Evolutionary conservation across 495 filamentous ascomycete genomes (phyloP), one percentile per base, ranked within the genome.

Genomic region (Chaetomidium leptoderma): DNA sequence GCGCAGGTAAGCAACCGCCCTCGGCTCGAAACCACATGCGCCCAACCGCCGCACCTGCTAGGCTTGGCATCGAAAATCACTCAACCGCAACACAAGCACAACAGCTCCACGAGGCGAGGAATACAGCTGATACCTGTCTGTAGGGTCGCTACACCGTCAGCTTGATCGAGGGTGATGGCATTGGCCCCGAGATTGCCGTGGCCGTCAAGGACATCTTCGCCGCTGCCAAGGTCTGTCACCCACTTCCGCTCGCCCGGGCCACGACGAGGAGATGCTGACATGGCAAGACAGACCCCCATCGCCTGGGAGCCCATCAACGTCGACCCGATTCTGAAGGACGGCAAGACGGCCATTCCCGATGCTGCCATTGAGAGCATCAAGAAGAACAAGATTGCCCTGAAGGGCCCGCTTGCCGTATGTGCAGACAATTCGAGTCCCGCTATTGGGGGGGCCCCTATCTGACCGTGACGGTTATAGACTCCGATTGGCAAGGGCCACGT

Each of bases 401-500:
- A 98, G 83, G 93, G 93, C 57, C 93, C 93, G 66, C 83, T 98
- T 63, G 93, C 93, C 63, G 91, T 96, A 89, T 47, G 87, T 55
- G 24, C 26, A 35, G 9, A n/a, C 32, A 39, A 32, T 21, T 45
- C 17, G 23, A 40, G 26, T 29, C 27, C 23, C 33, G 17, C n/a
- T n/a, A n/a, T n/a, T n/a, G 3, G 30, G 35, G 19, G 32, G 19
- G 24, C 43, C 19, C 42, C 27, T 49, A 10, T 55, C 63, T 69
- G 37, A 68, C 59, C n/a, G n/a, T n/a, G 6, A 29, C 33, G 23
- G 43, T 46, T 56, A 39, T 58, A 95, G 91, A 98, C 95, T 21
- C 93, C 93, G 54, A 86, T 98, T 69, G 93, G 93, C 66, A 97
- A 97, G 80, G 93, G 93, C 67, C 93, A 98, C 75, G 95, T 98